Evolutionary conservation across 768 basidiomycete genomes (phyloP), one percentile per base, ranked within the genome.

Genomic region (Trametes cubensis): DNA sequence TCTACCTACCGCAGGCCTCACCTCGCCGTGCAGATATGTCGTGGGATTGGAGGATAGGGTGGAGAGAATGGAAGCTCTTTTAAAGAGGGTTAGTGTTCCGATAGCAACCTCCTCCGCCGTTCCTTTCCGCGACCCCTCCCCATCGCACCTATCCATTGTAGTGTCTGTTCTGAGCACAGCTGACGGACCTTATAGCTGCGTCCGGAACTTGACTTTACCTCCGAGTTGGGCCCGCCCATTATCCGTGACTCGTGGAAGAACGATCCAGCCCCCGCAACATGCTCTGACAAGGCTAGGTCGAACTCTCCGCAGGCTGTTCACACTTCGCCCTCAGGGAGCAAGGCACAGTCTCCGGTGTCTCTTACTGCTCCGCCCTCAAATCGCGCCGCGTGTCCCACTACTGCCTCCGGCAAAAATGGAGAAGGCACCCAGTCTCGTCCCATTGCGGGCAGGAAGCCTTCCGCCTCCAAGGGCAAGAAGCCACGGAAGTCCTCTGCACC

Each of bases 171-270:
- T 34, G 26, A n/a, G 49, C 50, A 44, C 50, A 42, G 49, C 49
- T 59, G 15, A 59, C 58, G 58, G 49, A 38, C 20, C 41, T 48
- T 48, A 65, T 67, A 90, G 89, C 77, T 90, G 65, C 80, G 78
- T 28, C 89, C 89, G 30, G 82, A 83, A 62, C 70, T 74, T 47
- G 85, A 89, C 69, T 86, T 88, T 69, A 80, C 83, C 38, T 73
- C 79, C 21, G 83, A 87, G 63, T 76, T 91, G 49, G 89, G 89
- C 0, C 83, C 85, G 7, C 81, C 81, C 1, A 74, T 90, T 10
- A 39, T 83, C 48, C 83, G 87, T 40, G 87, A 80, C 65, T 88
- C 87, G 5, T 90, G 89, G 89, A 88, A 73, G 66, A 60, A 51
- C 14, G 74, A 74, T 8, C 66, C 70, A 1, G 58, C 66, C 7